phyloP scores from a whole-genome alignment of 164 flowering plant species.

The Vitis cinerea region DNA sequence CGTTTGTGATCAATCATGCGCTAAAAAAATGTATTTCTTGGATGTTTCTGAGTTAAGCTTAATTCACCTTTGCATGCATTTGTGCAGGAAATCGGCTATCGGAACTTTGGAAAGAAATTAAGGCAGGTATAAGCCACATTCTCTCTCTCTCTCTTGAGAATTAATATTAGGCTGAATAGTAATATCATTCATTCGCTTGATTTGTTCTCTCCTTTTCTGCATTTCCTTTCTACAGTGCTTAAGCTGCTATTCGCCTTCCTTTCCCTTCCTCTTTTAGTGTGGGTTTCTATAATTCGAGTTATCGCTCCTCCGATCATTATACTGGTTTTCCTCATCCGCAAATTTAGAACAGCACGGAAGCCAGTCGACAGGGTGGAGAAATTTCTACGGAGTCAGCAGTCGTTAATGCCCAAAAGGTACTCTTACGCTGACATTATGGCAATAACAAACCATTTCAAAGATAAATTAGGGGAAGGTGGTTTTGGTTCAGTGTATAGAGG shows the following conservation, averaged over 20 bases:
- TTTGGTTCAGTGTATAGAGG: conserved; percentile 7
- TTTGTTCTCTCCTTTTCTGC: too few species aligned
- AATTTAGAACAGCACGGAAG: conserved; percentile 1
- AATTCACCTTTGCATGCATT: too few species aligned
- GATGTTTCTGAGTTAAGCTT: too few species aligned
- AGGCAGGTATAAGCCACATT: too few species aligned
- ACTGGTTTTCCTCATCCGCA: conserved; percentile 12
- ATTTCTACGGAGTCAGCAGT: not conserved
- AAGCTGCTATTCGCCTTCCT: not conserved
- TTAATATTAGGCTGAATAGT: too few species aligned
- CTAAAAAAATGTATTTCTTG: too few species aligned
- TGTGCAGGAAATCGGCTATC: too few species aligned
- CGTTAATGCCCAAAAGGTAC: not conserved
- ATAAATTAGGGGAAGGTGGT: conserved; percentile 9
- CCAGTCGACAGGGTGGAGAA: not conserved
- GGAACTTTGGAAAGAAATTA: too few species aligned
- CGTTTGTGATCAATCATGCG: too few species aligned
- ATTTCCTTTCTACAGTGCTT: too few species aligned
- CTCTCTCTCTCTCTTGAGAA: too few species aligned
- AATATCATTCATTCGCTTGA: too few species aligned
- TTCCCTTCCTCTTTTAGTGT: not conserved
- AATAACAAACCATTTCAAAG: conserved; percentile 1
- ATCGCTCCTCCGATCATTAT: conserved; percentile 10
- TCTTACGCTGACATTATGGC: conserved; percentile 9
- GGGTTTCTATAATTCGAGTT: not conserved